These are phyloP conservation scores for Aspergillus unguis DNA, from an alignment of 2,329 filamentous ascomycete species.

Conservation along the genomic window DNA sequence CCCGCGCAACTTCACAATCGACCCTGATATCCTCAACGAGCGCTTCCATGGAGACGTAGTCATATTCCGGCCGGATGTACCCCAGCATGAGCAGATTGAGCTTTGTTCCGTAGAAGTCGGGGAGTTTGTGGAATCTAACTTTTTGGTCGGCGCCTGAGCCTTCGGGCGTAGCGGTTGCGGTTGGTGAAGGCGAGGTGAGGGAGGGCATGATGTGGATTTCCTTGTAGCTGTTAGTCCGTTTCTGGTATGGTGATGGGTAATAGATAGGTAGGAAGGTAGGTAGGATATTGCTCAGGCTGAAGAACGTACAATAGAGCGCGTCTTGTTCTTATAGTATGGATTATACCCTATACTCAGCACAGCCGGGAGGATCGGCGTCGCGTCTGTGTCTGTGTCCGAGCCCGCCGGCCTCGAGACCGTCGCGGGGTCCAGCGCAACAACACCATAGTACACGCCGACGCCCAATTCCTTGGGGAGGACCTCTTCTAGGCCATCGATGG, in stretches of 20 bases:
- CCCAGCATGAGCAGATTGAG: slow-evolving; percentile 80
- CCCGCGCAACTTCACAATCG: slow-evolving; percentile 78
- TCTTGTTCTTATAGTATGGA: slow-evolving; percentile 91
- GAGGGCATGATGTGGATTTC: slow-evolving; percentile 84
- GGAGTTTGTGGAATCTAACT: slow-evolving; percentile 39
- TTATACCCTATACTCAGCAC: slow-evolving; percentile 97
- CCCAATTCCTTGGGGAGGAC: slow-evolving; percentile 54
- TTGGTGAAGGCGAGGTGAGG: slow-evolving; percentile 52
- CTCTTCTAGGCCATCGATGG: slow-evolving; percentile 62
- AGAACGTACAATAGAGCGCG: slow-evolving; percentile 65
- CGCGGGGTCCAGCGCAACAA: slow-evolving; percentile 65
- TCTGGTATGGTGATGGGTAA: neutral
- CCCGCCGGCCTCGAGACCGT: slow-evolving; percentile 5
- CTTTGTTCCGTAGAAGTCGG: slow-evolving; percentile 79
- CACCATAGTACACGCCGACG: slow-evolving; percentile 92
- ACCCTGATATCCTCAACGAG: slow-evolving; percentile 83
- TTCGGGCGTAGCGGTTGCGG: slow-evolving; percentile 17
- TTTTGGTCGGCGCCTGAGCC: neutral
- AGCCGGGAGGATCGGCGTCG: slow-evolving; percentile 66
- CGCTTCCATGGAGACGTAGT: slow-evolving; percentile 80
- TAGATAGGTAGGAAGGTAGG: neutral
- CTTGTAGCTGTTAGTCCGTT: slow-evolving; percentile 16
- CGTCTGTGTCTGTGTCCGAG: neutral
- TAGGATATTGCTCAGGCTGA: neutral
- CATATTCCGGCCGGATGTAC: slow-evolving; percentile 83